These are phyloP conservation scores for Micractinium conductrix DNA, from an alignment of 139 green algal species.

Conservation along the genomic window DNA sequence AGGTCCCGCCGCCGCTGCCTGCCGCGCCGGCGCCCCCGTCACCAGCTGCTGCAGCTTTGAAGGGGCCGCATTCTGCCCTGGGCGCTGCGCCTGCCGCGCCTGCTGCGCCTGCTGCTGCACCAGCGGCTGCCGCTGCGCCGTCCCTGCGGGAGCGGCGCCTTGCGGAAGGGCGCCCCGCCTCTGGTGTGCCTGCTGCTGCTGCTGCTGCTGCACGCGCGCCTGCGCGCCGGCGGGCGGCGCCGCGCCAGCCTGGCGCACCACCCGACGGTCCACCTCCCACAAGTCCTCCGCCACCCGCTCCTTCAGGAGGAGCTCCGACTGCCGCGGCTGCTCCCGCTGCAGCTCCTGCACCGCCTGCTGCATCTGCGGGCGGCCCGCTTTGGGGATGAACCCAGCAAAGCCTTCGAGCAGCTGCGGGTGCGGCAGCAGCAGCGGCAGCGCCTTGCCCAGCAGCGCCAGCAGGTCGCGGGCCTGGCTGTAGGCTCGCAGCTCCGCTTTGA, in stretches of 20 bases:
- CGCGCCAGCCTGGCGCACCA: too few relatives aligned
- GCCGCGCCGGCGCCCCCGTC: background rate
- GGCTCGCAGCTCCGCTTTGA: background rate
- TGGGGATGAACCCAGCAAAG: conserved; percentile 65
- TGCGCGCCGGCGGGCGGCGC: background rate
- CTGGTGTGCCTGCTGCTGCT: conserved; percentile 7
- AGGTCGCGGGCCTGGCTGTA: conserved; percentile 44
- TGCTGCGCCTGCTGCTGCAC: background rate
- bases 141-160: background rate
- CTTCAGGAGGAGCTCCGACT: background rate
- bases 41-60: conserved; percentile 17
- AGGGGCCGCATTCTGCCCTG: background rate
- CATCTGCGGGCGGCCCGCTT: conserved; percentile 25
- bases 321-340: conserved; percentile 15
- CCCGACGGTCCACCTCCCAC: too few relatives aligned
- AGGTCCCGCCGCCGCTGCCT: background rate
- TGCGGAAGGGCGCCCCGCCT: background rate
- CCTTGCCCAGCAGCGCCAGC: conserved; percentile 50
- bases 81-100: background rate
- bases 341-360: background rate
- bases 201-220: background rate
- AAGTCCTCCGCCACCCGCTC: too few relatives aligned
- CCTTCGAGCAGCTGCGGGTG: conserved; percentile 53
- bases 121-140: conserved; percentile 3
- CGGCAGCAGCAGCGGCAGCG: conserved; percentile 56